Percentiles rank a stretch among this genome's conserved stretches.
Conservation (phyloP, 23 red algal species). For the Gracilariopsis chorda region DNA sequence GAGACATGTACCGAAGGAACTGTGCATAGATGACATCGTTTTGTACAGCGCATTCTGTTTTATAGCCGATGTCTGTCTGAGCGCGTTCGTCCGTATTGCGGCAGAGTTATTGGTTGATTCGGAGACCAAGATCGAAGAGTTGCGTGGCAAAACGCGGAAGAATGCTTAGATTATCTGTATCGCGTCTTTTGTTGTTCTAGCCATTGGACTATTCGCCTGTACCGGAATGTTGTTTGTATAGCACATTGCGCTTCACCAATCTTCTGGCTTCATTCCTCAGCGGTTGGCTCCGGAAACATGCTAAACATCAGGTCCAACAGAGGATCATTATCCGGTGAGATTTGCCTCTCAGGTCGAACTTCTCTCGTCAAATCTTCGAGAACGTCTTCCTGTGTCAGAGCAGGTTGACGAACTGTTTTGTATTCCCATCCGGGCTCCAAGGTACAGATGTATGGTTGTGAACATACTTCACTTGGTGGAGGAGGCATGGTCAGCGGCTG, state of each 20-base stretch:
- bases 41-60: conserved; percentile 65
- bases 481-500: not conserved
- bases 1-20: not conserved
- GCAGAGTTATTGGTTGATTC: conserved; percentile 7
- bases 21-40: conserved; percentile 44
- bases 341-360: conserved; percentile 1
- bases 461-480: not conserved
- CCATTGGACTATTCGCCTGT: not conserved
- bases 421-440: not conserved
- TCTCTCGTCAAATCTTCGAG: conserved; percentile 26
- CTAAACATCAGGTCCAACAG: conserved; percentile 12
- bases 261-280: not conserved
- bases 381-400: not conserved
- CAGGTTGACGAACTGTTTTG: not conserved
- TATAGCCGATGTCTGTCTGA: conserved; percentile 48
- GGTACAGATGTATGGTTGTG: not conserved
- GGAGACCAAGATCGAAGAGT: not conserved
- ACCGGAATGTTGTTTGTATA: not conserved
- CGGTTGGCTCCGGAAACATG: not conserved
- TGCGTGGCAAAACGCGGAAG: not conserved
- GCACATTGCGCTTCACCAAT: not conserved
- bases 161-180: not conserved
- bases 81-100: conserved; percentile 62
- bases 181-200: not conserved
- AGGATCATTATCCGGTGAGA: conserved; percentile 23